phyloP scores from a whole-genome alignment of 495 filamentous ascomycete species.

The Lophiostoma macrostomum region DNA sequence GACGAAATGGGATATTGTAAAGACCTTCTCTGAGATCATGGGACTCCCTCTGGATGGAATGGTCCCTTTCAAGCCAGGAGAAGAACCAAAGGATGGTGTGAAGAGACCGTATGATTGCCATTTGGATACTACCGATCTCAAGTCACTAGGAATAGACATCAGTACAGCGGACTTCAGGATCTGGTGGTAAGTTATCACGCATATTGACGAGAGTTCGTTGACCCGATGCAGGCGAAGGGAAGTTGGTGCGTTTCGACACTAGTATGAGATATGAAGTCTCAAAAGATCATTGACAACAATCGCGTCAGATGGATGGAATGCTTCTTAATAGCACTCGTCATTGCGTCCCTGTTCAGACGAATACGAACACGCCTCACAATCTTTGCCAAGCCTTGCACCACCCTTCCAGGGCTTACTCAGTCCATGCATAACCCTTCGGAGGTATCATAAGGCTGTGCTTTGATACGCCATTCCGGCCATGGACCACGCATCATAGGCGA shows the following conservation, averaged over 20 bases:
- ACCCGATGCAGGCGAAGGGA: background rate
- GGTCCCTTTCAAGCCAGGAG: conserved; percentile 52
- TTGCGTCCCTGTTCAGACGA: no score
- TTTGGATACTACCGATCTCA: conserved; percentile 71
- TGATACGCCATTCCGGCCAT: no score
- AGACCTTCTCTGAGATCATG: conserved; percentile 76
- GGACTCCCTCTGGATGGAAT: conserved; percentile 71
- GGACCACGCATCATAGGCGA: no score
- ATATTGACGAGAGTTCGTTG: background rate
- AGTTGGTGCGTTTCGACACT: conserved; percentile 1
- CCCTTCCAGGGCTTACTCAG: no score
- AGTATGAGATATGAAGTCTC: background rate
- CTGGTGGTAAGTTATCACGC: conserved; percentile 70
- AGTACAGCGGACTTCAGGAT: conserved; percentile 69
- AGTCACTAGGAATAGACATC: conserved; percentile 74
- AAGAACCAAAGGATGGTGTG: conserved; percentile 71
- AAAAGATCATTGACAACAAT: no score
- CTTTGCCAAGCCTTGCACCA: no score
- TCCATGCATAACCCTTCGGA: no score
- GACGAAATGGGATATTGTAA: conserved; percentile 90
- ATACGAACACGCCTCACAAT: no score
- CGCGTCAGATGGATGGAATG: no score
- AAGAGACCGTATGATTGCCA: conserved; percentile 88
- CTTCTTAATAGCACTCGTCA: no score
- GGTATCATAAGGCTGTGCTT: no score